Conservation (phyloP, 2,329 filamentous ascomycete species). For the Colletotrichum euphorbiae region DNA sequence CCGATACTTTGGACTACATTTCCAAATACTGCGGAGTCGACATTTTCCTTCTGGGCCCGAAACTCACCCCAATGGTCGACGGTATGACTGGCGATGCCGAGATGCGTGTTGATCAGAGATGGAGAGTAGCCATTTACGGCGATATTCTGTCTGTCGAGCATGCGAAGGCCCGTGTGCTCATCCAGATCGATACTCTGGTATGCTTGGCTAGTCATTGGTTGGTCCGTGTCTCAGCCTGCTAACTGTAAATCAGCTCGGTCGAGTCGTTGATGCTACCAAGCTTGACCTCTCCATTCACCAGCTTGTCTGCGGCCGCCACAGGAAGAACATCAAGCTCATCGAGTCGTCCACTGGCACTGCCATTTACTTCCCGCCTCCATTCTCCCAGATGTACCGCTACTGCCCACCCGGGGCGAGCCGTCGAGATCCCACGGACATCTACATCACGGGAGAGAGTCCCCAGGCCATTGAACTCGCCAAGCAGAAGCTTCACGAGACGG, state of each 20-base stretch:
- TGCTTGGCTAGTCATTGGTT: constrained; percentile 13
- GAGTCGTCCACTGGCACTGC: constrained; percentile 95
- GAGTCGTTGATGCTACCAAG: constrained; percentile 81
- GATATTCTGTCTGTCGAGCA: constrained; percentile 96
- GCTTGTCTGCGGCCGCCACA: constrained; percentile 89
- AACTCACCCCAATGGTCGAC: constrained; percentile 82
- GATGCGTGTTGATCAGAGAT: constrained; percentile 88
- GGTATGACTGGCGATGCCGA: constrained; percentile 82
- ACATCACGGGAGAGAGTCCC: constrained; percentile 90
- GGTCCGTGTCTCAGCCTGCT: constrained; percentile 21
- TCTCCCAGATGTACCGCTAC: constrained; percentile 92
- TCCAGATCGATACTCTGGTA: constrained; percentile 97
- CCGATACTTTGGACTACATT: constrained; percentile 87
- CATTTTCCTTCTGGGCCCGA: constrained; percentile 94
- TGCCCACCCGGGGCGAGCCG: constrained; percentile 83
- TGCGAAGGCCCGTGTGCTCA: constrained; percentile 93
- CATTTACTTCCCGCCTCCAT: constrained; percentile 97
- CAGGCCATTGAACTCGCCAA: constrained; percentile 91
- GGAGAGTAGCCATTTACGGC: constrained; percentile 93
- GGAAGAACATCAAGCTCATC: constrained; percentile 98
- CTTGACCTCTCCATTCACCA: constrained; percentile 91
- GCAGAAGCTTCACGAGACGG: constrained; percentile 88
- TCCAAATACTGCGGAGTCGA: constrained; percentile 92
- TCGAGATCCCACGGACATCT: constrained; percentile 89
- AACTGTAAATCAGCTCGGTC: constrained; percentile 67